Evolutionary conservation across 106 monocot species (phyloP), one percentile per base, ranked within the genome.

Genomic region (Vanilla planifolia): DNA sequence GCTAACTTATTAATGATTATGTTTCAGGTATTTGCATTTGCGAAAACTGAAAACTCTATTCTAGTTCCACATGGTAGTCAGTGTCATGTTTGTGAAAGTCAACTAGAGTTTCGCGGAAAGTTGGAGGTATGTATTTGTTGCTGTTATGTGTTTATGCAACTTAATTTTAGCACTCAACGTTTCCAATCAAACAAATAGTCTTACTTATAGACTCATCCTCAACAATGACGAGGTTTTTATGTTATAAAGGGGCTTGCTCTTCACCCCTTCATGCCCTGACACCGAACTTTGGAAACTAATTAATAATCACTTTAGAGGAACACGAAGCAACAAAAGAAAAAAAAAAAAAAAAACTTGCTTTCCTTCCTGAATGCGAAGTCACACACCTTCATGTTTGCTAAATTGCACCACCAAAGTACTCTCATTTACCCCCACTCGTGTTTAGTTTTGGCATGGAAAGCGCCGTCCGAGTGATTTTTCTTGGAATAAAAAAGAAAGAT

Each of bases 21-120:
- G 66, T 60, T 10, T 50, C 78, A 96, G 95, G 95, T 96, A 4
- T 96, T 96, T 77, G 90, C 95, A 60, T 96, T 96, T 70, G 76
- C 87, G 37, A 86, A 66, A 60, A 60, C 87, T 36, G 81, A 72
- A 22, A 80, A 68, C 50, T 80, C 89, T 16, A 70, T 33, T 24
- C 67, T 67, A 45, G 23, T 29, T 15, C 76, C 79, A 45, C 86
- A 91, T 67, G 62, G 73, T 34, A 60, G 84, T 52, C 81, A 87
- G 33, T 96, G 95, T 70, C 95, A 96, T 72, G 90, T 96, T 20
- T 96, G 95, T 52, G 71, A 84, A 48, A 74, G 73, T 39, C 6
- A 43, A 43, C 61, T 96, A 51, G 90, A 77, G 35, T 91, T 87
- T 56, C 78, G 90, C 40, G 81, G 81, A 6, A 90, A 91, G 67